Evolutionary conservation across 768 basidiomycete species (phyloP).

Genomic region (Mycena floridula): DNA sequence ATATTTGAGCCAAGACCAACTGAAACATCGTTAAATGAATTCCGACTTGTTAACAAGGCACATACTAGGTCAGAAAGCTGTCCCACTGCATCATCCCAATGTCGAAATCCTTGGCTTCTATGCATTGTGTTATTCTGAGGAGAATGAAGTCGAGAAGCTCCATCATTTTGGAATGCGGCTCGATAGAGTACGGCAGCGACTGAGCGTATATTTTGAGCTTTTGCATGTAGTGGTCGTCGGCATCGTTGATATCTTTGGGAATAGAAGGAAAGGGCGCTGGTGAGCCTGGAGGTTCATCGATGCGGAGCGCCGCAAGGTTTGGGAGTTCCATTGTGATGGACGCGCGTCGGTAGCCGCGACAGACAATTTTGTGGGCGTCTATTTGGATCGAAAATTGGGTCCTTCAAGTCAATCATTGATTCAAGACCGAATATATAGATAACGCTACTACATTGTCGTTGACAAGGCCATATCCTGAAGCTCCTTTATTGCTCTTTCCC

Average conservation of each 20-base stretch:
- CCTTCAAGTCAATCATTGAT: too few species aligned
- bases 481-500: conserved; percentile 69
- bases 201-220: conserved; percentile 60
- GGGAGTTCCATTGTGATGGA: conserved; percentile 31
- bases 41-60: conserved; percentile 8
- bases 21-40: conserved; percentile 18
- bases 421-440: too few species aligned
- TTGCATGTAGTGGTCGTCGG: conserved; percentile 42
- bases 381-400: too few species aligned
- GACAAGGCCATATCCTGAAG: conserved; percentile 56
- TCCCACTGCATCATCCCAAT: conserved; percentile 79
- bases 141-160: conserved; percentile 69
- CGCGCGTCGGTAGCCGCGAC: conserved; percentile 16
- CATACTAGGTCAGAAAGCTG: conserved; percentile 66
- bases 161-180: conserved; percentile 72
- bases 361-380: too few species aligned
- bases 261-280: conserved; percentile 14
- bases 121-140: conserved; percentile 60
- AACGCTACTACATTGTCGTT: too few species aligned
- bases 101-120: conserved; percentile 79
- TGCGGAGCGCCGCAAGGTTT: conserved; percentile 38
- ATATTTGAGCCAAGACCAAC: conserved; percentile 81
- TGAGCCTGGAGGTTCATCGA: conserved; percentile 30
- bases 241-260: conserved; percentile 24
- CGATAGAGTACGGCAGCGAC: conserved; percentile 71